Evolutionary conservation across 257 asterid genomes (phyloP).

Genomic region (Nyctanthes arbortristis): DNA sequence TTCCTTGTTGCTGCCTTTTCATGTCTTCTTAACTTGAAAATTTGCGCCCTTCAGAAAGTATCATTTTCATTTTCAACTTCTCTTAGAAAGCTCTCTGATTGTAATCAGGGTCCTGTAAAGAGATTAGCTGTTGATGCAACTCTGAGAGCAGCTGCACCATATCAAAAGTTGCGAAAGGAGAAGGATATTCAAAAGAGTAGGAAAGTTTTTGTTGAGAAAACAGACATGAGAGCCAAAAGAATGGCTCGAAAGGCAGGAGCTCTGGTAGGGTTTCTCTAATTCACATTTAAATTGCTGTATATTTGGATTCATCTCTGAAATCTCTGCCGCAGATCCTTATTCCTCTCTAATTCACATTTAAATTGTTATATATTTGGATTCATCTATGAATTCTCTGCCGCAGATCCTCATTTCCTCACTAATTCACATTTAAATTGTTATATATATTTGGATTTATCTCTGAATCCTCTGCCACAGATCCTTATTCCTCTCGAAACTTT

Average conservation of each 20-base stretch:
- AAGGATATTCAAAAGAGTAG: constrained; percentile 65
- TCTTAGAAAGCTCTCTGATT: constrained; percentile 30
- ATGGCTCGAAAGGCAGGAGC: constrained; percentile 99
- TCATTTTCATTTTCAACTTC: constrained; percentile 15
- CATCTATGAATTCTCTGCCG: constrained; percentile 13
- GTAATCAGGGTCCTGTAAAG: constrained; percentile 87
- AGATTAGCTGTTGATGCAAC: constrained; percentile 99
- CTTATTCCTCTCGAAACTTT: constrained; percentile 15
- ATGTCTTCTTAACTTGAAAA: background rate
- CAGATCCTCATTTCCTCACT: no score
- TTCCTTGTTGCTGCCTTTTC: background rate
- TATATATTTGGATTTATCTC: constrained; percentile 4
- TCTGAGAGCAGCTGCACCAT: constrained; percentile 99
- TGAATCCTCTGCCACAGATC: constrained; percentile 17
- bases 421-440: background rate
- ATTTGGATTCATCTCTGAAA: constrained; percentile 6
- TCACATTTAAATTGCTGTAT: background rate
- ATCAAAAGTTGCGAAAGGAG: constrained; percentile 93
- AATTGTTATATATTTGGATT: constrained; percentile 2
- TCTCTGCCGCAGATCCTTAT: constrained; percentile 23
- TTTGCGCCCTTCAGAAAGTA: background rate
- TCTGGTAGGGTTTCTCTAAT: constrained; percentile 54
- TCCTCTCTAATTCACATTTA: constrained; percentile 1
- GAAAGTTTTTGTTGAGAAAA: constrained; percentile 85
- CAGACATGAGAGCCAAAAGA: constrained; percentile 98